Evolutionary conservation across 108 stramenopile species (phyloP).

Genomic region (Discostella stelligeroides): DNA sequence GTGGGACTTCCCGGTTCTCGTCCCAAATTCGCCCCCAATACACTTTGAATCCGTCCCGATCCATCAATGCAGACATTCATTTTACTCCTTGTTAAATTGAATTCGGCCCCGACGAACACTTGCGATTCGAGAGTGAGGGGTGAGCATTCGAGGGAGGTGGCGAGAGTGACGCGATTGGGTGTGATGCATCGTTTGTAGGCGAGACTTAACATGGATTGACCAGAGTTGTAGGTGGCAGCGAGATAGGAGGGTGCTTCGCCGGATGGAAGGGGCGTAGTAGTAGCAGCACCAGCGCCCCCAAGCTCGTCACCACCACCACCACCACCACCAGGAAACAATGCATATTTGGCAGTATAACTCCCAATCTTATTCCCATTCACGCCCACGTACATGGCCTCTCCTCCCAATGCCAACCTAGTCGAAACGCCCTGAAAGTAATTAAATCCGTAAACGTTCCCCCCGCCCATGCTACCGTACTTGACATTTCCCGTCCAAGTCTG

Average conservation of each 20-base stretch:
- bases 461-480: slow-evolving; percentile 88
- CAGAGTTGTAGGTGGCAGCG: slow-evolving; percentile 70
- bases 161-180: slow-evolving; percentile 75
- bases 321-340: slow-evolving; percentile 22
- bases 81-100: slow-evolving; percentile 75
- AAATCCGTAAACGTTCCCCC: slow-evolving; percentile 72
- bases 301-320: slow-evolving; percentile 24
- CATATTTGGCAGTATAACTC: slow-evolving; percentile 77
- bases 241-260: slow-evolving; percentile 54
- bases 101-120: slow-evolving; percentile 82
- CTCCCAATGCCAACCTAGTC: slow-evolving; percentile 67
- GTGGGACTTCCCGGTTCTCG: slow-evolving; percentile 75
- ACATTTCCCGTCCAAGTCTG: slow-evolving; percentile 84
- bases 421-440: slow-evolving; percentile 84
- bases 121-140: slow-evolving; percentile 72
- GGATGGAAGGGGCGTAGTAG: slow-evolving; percentile 4
- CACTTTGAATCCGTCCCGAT: slow-evolving; percentile 63
- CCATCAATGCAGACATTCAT: slow-evolving; percentile 75
- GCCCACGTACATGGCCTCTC: slow-evolving; percentile 85
- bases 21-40: slow-evolving; percentile 79
- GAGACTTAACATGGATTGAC: slow-evolving; percentile 58
- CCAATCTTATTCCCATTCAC: slow-evolving; percentile 68
- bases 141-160: slow-evolving; percentile 46
- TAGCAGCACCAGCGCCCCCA: background rate
- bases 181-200: slow-evolving; percentile 83